Conservation (phyloP, 2,329 filamentous ascomycete species). For the Arthrobotrys megalospora region DNA sequence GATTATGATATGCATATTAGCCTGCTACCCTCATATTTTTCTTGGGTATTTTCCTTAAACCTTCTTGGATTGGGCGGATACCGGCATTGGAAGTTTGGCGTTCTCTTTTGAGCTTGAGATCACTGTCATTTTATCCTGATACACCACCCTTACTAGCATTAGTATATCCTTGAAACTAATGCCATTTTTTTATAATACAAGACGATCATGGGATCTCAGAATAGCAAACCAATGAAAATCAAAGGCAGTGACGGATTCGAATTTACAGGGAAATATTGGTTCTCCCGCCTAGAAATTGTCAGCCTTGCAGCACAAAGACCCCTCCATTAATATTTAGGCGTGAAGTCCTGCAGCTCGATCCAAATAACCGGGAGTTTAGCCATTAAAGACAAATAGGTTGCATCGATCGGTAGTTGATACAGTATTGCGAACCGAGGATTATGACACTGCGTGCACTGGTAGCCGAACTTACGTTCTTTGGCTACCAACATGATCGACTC, state of each 20-base stretch:
- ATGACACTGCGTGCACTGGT: not conserved
- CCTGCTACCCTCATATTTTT: constrained; percentile 21
- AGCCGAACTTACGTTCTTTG: not conserved
- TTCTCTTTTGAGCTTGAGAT: constrained; percentile 19
- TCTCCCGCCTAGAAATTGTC: not conserved
- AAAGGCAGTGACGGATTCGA: too few relatives aligned
- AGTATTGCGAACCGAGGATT: not conserved
- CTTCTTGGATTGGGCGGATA: constrained; percentile 18
- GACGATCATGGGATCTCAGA: not conserved
- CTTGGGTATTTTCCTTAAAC: not conserved
- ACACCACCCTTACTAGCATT: not conserved
- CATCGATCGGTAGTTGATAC: not conserved
- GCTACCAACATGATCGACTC: constrained; percentile 27
- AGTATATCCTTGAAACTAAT: not conserved
- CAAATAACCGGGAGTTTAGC: constrained; percentile 44
- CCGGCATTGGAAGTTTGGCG: constrained; percentile 37
- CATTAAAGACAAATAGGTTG: constrained; percentile 2
- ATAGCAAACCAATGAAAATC: not conserved
- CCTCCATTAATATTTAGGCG: not conserved
- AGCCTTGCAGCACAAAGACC: not conserved
- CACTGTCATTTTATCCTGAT: not conserved
- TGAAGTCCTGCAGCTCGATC: not conserved
- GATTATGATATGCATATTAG: constrained; percentile 57
- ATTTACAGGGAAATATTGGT: not conserved
- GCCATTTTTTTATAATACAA: not conserved